Evolutionary conservation across 805 yeast genomes (phyloP).

Genomic region (Pichia sporocuriosa): DNA sequence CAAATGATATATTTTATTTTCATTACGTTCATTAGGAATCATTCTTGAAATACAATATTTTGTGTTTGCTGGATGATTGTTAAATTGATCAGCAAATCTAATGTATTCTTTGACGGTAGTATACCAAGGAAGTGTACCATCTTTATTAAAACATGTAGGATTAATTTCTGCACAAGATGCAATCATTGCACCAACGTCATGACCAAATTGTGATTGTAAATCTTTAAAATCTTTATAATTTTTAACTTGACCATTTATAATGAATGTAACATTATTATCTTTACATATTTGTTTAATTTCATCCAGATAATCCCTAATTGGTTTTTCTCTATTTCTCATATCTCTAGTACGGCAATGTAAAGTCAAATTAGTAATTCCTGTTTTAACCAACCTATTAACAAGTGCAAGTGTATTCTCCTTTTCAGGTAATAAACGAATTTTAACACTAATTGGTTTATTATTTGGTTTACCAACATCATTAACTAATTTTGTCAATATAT

Average conservation of each 20-base stretch:
- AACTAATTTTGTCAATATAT: slow-evolving; percentile 63
- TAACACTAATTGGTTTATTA: slow-evolving; percentile 79
- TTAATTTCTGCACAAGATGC: slow-evolving; percentile 87
- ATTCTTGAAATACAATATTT: slow-evolving; percentile 76
- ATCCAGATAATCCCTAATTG: slow-evolving; percentile 63
- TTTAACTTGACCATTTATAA: slow-evolving; percentile 74
- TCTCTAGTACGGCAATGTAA: slow-evolving; percentile 85
- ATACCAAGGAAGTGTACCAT: slow-evolving; percentile 46
- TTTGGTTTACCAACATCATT: slow-evolving; percentile 72
- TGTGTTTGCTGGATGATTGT: slow-evolving; percentile 64
- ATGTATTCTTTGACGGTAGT: slow-evolving; percentile 50
- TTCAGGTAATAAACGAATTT: slow-evolving; percentile 71
- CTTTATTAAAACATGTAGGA: slow-evolving; percentile 61
- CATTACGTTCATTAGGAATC: slow-evolving; percentile 43
- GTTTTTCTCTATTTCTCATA: slow-evolving; percentile 84
- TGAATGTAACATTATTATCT: slow-evolving; percentile 57
- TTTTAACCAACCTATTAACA: slow-evolving; percentile 50
- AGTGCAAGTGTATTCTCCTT: slow-evolving; percentile 54
- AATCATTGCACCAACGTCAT: slow-evolving; percentile 83
- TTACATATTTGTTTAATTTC: slow-evolving; percentile 57
- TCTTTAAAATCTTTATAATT: slow-evolving; percentile 46
- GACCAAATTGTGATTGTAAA: slow-evolving; percentile 47
- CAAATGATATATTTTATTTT: slow-evolving; percentile 43
- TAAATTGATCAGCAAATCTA: slow-evolving; percentile 44
- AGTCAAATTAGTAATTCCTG: slow-evolving; percentile 83